Base-by-base conservation (phyloP, 208 protist species). In the Trypanosoma grayi region DNA sequence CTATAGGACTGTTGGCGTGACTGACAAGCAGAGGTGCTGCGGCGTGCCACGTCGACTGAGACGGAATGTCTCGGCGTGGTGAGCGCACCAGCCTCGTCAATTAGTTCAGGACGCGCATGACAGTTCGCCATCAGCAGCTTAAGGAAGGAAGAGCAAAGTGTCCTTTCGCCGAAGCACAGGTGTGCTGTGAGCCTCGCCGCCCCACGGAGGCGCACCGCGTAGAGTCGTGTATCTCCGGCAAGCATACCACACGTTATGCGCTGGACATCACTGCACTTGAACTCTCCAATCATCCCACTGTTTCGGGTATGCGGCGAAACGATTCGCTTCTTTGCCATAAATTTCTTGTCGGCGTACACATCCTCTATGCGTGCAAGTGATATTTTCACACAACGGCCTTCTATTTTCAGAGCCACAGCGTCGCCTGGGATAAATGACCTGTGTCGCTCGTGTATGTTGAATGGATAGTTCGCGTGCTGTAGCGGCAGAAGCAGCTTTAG, bases 341-440 rank as follows among this genome's bases (percentile, higher is more conserved):
- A 0, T 16, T 30, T 2, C 7, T 18, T 2, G 46, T 34, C 14
- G 10, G 37, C n/a, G 8, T 34, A 10, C 33, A 66, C 9, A 54
- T 70, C 63, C 37, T 40, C 24, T n/a, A 14, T 14, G n/a, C 63
- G 53, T 2, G 63, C 37, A 50, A 56, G 56, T 11, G 6, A 45
- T 43, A 70, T 51, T 13, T 28, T 70, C 46, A 70, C 24, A 30
- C 28, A 27, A 14, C 27, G 1, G 1, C 11, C 31, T 14, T 33
- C n/a, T 46, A 70, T 54, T 24, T 70, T 9, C 46, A 70, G 25
- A 22, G 18, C 22, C 14, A 70, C 47, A 18, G 63, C 39, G 20
- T 70, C 63, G 4, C 63, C 63, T 36, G 63, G 63, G 7, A 70
- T 53, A 60, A 70, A 70, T 20, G 54, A 16, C 33, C 14, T 54